phyloP scores from a whole-genome alignment of 805 yeast species.

The Candida incommunis region DNA sequence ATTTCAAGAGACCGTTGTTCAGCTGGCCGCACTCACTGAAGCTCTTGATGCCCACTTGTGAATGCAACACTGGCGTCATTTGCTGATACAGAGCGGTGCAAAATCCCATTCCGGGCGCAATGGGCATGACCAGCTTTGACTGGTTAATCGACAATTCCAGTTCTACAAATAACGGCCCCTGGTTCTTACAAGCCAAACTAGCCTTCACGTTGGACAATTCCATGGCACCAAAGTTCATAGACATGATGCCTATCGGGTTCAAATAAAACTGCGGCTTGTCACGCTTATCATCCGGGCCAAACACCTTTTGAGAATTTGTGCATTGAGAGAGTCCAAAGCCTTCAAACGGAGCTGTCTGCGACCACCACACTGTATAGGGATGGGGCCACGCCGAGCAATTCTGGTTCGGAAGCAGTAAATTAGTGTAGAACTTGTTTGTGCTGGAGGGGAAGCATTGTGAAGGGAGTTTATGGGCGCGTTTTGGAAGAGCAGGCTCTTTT shows the following conservation, averaged over 20 bases:
- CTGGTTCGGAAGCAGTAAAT: constrained; percentile 52
- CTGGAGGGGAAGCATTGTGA: background rate
- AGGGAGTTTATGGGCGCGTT: background rate
- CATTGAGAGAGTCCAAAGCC: constrained; percentile 64
- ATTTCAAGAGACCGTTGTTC: constrained; percentile 35
- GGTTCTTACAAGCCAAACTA: constrained; percentile 3
- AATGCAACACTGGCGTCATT: constrained; percentile 23
- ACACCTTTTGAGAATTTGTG: constrained; percentile 43
- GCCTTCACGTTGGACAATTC: constrained; percentile 10
- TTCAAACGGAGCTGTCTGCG: constrained; percentile 30
- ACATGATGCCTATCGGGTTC: constrained; percentile 37
- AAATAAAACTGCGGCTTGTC: constrained; percentile 31
- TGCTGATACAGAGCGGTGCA: constrained; percentile 32
- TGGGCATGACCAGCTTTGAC: constrained; percentile 19
- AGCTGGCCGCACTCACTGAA: constrained; percentile 28
- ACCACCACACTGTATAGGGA: constrained; percentile 64
- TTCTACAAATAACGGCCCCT: background rate
- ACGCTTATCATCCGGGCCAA: constrained; percentile 46
- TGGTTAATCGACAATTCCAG: background rate
- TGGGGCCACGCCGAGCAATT: constrained; percentile 66
- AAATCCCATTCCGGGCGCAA: constrained; percentile 51
- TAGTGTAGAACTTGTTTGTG: constrained; percentile 70
- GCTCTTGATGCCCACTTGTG: constrained; percentile 49
- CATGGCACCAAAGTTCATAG: constrained; percentile 28
- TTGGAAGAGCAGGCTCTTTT: background rate